Evolutionary conservation across 2,329 filamentous ascomycete species (phyloP).

Genomic region (Penicillium digitatum): DNA sequence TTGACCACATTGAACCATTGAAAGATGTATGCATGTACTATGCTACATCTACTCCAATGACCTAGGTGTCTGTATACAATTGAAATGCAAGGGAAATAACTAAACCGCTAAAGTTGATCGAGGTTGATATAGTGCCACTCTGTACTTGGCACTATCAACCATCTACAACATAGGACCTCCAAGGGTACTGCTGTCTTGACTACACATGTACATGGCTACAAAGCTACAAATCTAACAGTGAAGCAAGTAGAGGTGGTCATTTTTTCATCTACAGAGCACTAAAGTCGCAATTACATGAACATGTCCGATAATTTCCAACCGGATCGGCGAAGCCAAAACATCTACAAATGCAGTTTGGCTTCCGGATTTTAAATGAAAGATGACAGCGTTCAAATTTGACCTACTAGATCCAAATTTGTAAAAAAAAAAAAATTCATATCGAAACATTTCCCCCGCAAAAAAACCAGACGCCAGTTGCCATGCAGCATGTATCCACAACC

Average conservation of each 20-base stretch:
- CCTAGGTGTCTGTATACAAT: not conserved
- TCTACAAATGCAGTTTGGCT: not conserved
- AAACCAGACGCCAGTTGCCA: slow-evolving; percentile 38
- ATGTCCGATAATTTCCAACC: not conserved
- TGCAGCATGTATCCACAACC: slow-evolving; percentile 33
- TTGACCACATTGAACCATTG: too few species aligned
- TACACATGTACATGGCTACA: not conserved
- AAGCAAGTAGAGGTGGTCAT: not conserved
- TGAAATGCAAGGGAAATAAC: not conserved
- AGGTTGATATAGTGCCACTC: not conserved
- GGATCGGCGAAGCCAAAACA: not conserved
- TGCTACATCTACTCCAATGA: not conserved
- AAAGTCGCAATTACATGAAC: not conserved
- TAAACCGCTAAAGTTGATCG: not conserved
- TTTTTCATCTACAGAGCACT: not conserved
- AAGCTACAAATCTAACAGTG: not conserved
- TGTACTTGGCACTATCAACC: not conserved
- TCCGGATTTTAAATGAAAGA: not conserved
- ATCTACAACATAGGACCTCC: not conserved
- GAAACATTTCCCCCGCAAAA: slow-evolving; percentile 18
- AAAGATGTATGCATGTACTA: not conserved
- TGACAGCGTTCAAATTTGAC: not conserved
- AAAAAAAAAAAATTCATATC: slow-evolving; percentile 10
- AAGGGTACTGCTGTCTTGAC: not conserved
- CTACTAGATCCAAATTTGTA: slow-evolving; percentile 1